Conservation (phyloP, 179 eudicot genomes). For the Heliamphora pulchella region DNA sequence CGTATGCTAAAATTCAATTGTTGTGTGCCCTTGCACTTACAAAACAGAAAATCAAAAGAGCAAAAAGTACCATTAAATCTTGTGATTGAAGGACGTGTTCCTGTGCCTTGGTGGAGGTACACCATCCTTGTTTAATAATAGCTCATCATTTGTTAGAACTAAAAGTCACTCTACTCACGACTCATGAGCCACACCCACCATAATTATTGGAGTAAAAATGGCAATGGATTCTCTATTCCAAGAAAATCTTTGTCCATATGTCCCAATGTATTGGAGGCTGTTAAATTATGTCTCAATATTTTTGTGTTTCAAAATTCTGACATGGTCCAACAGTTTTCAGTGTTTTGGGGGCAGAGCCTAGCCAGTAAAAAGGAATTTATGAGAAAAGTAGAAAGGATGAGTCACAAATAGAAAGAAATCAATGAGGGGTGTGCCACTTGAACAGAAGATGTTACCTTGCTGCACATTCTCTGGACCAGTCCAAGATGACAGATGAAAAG, state of each 20-base stretch:
- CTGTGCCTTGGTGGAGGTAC: neutral
- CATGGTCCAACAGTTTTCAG: too few species aligned
- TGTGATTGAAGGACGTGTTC: neutral
- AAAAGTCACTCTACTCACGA: neutral
- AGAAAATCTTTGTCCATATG: too few species aligned
- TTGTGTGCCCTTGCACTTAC: neutral
- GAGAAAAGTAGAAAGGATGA: neutral
- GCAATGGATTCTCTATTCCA: too few species aligned
- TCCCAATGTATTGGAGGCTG: too few species aligned
- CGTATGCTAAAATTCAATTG: neutral
- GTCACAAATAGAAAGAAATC: neutral
- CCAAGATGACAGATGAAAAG: constrained; percentile 1
- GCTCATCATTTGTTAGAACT: neutral
- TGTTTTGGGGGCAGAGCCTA: too few species aligned
- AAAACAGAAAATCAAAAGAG: neutral
- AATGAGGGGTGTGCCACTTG: neutral
- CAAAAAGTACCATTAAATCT: neutral
- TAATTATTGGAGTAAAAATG: neutral
- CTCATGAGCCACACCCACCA: neutral
- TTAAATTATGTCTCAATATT: too few species aligned
- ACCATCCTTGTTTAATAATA: neutral
- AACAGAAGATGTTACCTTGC: neutral
- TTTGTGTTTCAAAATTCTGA: too few species aligned
- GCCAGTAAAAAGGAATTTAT: neutral
- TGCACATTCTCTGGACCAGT: neutral